Conservation (phyloP, 306 rosid species). For the Betula pendula region DNA sequence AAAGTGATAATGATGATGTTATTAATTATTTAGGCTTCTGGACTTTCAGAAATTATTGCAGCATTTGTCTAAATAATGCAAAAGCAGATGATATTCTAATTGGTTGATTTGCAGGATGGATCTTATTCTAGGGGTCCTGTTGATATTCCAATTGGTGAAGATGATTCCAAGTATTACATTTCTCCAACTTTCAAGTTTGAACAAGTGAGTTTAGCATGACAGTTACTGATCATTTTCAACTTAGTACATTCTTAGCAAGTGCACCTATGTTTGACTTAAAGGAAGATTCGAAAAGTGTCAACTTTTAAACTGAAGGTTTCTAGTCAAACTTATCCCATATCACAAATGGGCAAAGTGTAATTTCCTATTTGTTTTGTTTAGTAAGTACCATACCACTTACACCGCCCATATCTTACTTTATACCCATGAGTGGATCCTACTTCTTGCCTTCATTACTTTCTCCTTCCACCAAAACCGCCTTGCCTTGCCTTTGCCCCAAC, state of each 20-base stretch:
- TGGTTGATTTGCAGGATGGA: constrained; percentile 69
- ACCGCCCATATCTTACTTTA: too few species aligned
- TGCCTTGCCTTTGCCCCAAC: too few species aligned
- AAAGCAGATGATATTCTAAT: neutral
- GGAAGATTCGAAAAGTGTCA: neutral
- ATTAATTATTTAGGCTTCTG: neutral
- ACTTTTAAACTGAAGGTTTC: too few species aligned
- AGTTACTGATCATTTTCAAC: constrained; percentile 2
- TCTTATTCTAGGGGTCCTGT: constrained; percentile 93
- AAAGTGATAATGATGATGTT: constrained; percentile 1
- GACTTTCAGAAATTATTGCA: constrained; percentile 14
- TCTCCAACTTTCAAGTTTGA: constrained; percentile 90
- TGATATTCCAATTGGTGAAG: constrained; percentile 65
- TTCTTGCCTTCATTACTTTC: too few species aligned
- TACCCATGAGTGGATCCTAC: too few species aligned
- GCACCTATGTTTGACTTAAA: neutral
- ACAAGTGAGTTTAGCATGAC: constrained; percentile 61
- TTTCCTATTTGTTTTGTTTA: too few species aligned
- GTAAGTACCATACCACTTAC: too few species aligned
- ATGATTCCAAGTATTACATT: constrained; percentile 60
- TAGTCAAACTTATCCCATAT: too few species aligned
- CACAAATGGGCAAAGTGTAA: too few species aligned
- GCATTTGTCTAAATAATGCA: neutral
- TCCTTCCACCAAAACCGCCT: too few species aligned
- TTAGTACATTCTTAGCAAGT: neutral